Percentiles rank a stretch among this genome's conserved stretches.
Conservation (phyloP, 257 asterid species). For the Eustoma russellianum region DNA sequence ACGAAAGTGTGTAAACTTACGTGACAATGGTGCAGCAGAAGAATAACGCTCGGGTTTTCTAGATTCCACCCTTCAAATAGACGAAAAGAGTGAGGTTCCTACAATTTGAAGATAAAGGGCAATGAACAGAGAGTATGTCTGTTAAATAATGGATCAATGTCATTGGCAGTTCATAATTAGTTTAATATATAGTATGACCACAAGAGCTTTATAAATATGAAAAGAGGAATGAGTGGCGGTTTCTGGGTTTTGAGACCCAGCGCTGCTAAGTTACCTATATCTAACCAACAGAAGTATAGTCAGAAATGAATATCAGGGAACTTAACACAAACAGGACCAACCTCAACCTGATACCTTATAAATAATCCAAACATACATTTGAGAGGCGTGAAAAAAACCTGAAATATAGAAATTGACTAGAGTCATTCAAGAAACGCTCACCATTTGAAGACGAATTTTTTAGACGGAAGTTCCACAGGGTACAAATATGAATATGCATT, state of each 20-base stretch:
- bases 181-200: too few relatives aligned
- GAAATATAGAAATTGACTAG: not conserved
- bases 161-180: too few relatives aligned
- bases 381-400: too few relatives aligned
- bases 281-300: too few relatives aligned
- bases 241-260: too few relatives aligned
- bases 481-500: slow-evolving; percentile 81
- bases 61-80: slow-evolving; percentile 99
- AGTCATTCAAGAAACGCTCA: slow-evolving; percentile 17
- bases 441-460: slow-evolving; percentile 79
- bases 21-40: slow-evolving; percentile 97
- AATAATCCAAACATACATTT: too few relatives aligned
- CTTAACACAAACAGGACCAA: too few relatives aligned
- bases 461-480: slow-evolving; percentile 56
- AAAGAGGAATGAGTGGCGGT: too few relatives aligned
- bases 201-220: too few relatives aligned
- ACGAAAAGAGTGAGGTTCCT: slow-evolving; percentile 87
- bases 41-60: slow-evolving; percentile 98
- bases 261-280: too few relatives aligned
- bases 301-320: too few relatives aligned
- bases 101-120: slow-evolving; percentile 42
- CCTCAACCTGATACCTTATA: too few relatives aligned
- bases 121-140: slow-evolving; percentile 28
- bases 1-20: slow-evolving; percentile 40
- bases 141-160: not conserved